Evolutionary conservation across 2,329 filamentous ascomycete species (phyloP), one percentile per base, ranked within the genome.

Genomic region (Clarireedia monteithiana): DNA sequence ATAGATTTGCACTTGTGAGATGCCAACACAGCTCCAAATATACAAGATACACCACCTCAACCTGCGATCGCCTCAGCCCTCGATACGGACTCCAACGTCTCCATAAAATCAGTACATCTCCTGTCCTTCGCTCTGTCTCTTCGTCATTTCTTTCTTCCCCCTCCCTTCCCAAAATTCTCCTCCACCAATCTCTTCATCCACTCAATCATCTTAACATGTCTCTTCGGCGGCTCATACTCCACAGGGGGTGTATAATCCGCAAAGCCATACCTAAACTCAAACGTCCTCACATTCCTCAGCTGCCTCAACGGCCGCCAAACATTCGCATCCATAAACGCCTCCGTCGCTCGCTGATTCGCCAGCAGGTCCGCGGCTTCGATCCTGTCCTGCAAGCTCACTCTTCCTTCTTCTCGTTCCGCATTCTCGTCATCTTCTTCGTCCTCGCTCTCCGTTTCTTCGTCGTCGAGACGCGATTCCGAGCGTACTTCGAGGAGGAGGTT

Each of bases 271-370:
- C 46, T 40, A 14, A 62, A 55, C 5, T 55, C 34, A 6, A 62
- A 48, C 5, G 17, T 53, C 23, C 52, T 45, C 9, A 62, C 61
- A 30, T 60, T 63, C 12, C 17, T 48, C 7, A 63, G 17, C 5
- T 48, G 39, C 6, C 48, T 17, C 4, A 63, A 34, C 34, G 55
- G 40, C 17, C 57, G 40, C 44, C 55, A 59, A 9, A 60, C 53
- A 1, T 50, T 51, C 14, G 49, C 50, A 45, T 63, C 61, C 44
- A 63, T 34, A 30, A 63, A 60, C 5, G 62, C 15, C 10, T 63
- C 61, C 1, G 56, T 59, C 3, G 59, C 59, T 46, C 26, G 39
- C 24, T 56, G 53, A 20, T 60, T 60, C 12, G 56, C 50, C 9
- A 59, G 38, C 14, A 56, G 20, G 50, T 57, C 58, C 7, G 58